Evolutionary conservation across 2,329 filamentous ascomycete species (phyloP), one percentile per base, ranked within the genome.

Genomic region (Exophiala dermatitidis): DNA sequence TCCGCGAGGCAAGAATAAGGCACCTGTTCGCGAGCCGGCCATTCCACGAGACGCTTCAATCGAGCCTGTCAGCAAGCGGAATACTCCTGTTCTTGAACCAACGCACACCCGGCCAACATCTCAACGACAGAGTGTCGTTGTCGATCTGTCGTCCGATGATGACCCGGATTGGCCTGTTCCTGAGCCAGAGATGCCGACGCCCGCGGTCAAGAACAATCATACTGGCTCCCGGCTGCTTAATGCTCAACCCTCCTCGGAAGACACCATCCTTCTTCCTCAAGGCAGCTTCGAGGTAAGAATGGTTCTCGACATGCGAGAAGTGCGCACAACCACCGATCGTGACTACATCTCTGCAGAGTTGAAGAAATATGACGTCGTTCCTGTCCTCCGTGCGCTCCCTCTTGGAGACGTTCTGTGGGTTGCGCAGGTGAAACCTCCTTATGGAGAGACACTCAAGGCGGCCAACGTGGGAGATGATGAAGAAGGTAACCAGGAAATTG

Each of bases 361-460:
- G 8, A 71, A 74, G 7, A 85, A 86, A 60, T 81, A 78, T 58
- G 84, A 82, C 0, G 77, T 86, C 12, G 75, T 72, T 19, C 82
- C 85, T 0, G 78, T 86, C 19, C 82, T 88, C 67, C 80, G 85
- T 12, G 75, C 80, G 3, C 72, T 91, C 32, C 82, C 86, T 57
- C 72, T 91, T 1, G 88, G 88, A 0, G 88, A 93, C 64, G 82
- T 81, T 0, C 77, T 89, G 54, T 93, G 88, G 88, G 77, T 93
- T 33, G 88, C 88, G 38, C 88, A 85, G 66, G 82, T 80, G 63
- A 75, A 82, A 61, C 79, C 87, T 54, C 71, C 80, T 0, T 71
- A 79, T 47, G 84, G 84, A 8, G 80, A 84, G 63, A 50, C 57
- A 28, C 60, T 65, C 32, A 53, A 50, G 30, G 37, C 36, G 7